These are phyloP conservation scores for Arachnomyces sp. DNA, from an alignment of 2,329 filamentous ascomycete genomes.

Conservation along the genomic window DNA sequence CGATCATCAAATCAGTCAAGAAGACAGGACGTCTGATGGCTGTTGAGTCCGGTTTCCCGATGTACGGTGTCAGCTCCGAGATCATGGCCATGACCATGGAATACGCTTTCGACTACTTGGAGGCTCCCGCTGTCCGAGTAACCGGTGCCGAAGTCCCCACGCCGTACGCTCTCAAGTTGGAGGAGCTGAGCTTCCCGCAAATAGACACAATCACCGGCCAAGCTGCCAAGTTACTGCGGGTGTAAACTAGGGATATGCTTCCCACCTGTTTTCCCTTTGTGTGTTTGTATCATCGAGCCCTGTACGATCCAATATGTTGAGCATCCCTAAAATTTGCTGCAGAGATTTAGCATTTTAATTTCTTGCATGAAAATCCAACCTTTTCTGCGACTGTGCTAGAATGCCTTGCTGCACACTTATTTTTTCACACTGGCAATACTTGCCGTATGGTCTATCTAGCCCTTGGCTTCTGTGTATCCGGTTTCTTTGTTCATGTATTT, in stretches of 20 bases:
- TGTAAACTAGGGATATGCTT: conserved; percentile 44
- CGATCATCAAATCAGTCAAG: conserved; percentile 95
- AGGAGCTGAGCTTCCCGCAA: conserved; percentile 91
- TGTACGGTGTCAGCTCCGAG: conserved; percentile 86
- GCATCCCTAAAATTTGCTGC: too few relatives aligned
- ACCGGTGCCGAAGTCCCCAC: conserved; percentile 97
- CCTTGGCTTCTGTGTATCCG: too few relatives aligned
- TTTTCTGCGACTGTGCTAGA: too few relatives aligned
- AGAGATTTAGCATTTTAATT: too few relatives aligned
- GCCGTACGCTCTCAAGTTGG: conserved; percentile 84
- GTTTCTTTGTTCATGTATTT: too few relatives aligned
- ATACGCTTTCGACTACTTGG: conserved; percentile 96
- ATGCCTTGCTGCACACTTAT: too few relatives aligned
- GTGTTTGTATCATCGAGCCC: too few relatives aligned
- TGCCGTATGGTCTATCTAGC: too few relatives aligned
- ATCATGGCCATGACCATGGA: conserved; percentile 93
- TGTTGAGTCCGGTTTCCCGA: conserved; percentile 93
- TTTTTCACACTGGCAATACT: too few relatives aligned
- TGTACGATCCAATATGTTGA: too few relatives aligned
- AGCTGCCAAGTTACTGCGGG: conserved; percentile 76
- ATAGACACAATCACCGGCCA: conserved; percentile 81
- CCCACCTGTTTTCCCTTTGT: too few relatives aligned
- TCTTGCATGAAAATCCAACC: too few relatives aligned
- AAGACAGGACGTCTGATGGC: conserved; percentile 89
- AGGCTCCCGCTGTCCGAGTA: conserved; percentile 85